A percentile compares a stretch with the other conserved stretches of the same genome.
Conservation (phyloP, 495 filamentous ascomycete genomes). For the Acidomyces sp. region DNA sequence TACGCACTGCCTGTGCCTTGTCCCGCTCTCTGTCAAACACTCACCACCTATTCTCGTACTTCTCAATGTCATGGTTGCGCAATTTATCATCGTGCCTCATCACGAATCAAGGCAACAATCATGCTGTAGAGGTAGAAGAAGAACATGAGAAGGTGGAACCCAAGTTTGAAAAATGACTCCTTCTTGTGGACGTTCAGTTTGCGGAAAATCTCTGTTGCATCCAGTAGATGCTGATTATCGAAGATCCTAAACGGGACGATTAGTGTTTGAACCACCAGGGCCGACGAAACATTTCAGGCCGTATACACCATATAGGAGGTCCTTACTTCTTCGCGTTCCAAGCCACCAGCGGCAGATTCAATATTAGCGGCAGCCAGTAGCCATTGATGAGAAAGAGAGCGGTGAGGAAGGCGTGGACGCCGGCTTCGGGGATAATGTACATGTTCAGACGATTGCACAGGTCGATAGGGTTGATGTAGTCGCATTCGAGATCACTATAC, state of each 20-base stretch:
- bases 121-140: slow-evolving; percentile 99
- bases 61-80: too few relatives aligned
- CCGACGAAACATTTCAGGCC: not conserved
- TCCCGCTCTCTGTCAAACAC: too few relatives aligned
- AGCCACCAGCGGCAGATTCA: slow-evolving; percentile 83
- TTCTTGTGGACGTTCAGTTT: slow-evolving; percentile 99
- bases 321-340: slow-evolving; percentile 98
- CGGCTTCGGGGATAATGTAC: slow-evolving; percentile 98
- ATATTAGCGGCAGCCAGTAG: slow-evolving; percentile 86
- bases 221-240: slow-evolving; percentile 90
- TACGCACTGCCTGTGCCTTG: too few relatives aligned
- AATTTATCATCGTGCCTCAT: slow-evolving; percentile 66
- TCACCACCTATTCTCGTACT: too few relatives aligned
- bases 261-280: too few relatives aligned
- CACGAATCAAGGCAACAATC: slow-evolving; percentile 95
- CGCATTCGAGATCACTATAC: slow-evolving; percentile 98
- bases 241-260: slow-evolving; percentile 81
- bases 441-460: slow-evolving; percentile 99
- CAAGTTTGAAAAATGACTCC: slow-evolving; percentile 99
- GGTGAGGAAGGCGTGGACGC: slow-evolving; percentile 89
- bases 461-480: slow-evolving; percentile 99
- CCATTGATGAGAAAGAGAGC: slow-evolving; percentile 94
- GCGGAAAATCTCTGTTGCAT: slow-evolving; percentile 98
- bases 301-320: slow-evolving; percentile 5
- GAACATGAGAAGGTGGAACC: slow-evolving; percentile 98